These are phyloP conservation scores for Leptosphaerulina australis DNA, from an alignment of 2,329 filamentous ascomycete genomes.

Conservation along the genomic window DNA sequence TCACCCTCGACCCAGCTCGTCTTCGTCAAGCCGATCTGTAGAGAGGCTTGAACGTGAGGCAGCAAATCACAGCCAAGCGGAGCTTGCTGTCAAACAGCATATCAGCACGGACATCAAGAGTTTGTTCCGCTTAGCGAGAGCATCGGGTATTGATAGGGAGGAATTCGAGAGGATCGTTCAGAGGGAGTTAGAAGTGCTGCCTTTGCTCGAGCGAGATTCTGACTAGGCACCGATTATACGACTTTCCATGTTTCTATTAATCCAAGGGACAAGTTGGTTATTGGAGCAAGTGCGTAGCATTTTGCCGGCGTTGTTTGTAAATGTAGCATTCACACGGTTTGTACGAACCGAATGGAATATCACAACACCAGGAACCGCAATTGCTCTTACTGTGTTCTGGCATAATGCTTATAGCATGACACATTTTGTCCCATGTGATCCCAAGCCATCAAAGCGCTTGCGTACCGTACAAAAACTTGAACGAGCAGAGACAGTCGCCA, in stretches of 20 bases:
- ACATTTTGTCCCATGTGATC: too few species aligned
- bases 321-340: constrained; percentile 2
- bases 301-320: not conserved
- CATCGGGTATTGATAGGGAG: constrained; percentile 72
- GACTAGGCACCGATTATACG: too few species aligned
- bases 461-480: too few species aligned
- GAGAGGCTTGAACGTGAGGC: constrained; percentile 64
- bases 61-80: constrained; percentile 65
- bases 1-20: constrained; percentile 46
- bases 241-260: too few species aligned
- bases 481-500: too few species aligned
- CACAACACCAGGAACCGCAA: not conserved
- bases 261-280: not conserved
- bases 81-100: constrained; percentile 79
- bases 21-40: constrained; percentile 58
- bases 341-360: not conserved
- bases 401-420: too few species aligned
- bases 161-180: constrained; percentile 77
- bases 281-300: constrained; percentile 1
- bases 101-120: constrained; percentile 79
- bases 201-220: constrained; percentile 68
- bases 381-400: too few species aligned
- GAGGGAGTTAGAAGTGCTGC: constrained; percentile 73
- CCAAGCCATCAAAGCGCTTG: too few species aligned
- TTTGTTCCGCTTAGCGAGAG: constrained; percentile 71